A percentile compares a stretch with the other conserved stretches of the same genome.
These are phyloP conservation scores for Saccharum spontaneum DNA, from an alignment of 176 grass and related monocot genomes.

Conservation along the genomic window DNA sequence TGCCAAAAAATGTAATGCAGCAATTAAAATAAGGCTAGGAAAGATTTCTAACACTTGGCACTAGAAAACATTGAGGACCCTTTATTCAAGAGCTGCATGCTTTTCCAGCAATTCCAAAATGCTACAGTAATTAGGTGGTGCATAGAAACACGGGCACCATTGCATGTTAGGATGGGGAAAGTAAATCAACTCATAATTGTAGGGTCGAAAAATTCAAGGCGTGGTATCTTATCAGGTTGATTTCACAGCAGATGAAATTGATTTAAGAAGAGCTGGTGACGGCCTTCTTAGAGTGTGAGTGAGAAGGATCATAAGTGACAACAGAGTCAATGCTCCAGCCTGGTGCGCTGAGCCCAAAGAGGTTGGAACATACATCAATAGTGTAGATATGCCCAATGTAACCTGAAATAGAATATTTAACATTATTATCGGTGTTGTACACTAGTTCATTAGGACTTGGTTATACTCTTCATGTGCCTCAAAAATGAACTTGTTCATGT, in stretches of 20 bases:
- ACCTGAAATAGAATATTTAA: constrained; percentile 51
- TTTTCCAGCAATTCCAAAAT: background rate
- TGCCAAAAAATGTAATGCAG: background rate
- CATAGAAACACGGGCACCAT: background rate
- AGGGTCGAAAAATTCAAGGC: background rate
- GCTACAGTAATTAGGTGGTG: background rate
- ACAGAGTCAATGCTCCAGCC: constrained; percentile 82
- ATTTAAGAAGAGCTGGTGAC: constrained; percentile 64
- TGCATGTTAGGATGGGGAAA: background rate
- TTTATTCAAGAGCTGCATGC: constrained; percentile 6
- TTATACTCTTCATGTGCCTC: background rate
- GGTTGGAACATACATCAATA: constrained; percentile 82
- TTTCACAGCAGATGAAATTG: constrained; percentile 47
- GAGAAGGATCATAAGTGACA: constrained; percentile 79
- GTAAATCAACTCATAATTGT: background rate
- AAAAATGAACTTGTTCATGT: background rate
- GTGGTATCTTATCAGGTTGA: background rate
- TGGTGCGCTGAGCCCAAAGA: constrained; percentile 93
- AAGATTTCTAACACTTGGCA: background rate
- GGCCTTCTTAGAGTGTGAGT: constrained; percentile 81
- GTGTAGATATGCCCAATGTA: constrained; percentile 89
- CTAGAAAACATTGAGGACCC: background rate
- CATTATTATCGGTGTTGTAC: background rate
- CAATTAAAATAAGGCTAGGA: background rate
- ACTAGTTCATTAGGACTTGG: background rate